Conservation (phyloP, 176 grass and related monocot genomes). For the Calamus simplicifolius region DNA sequence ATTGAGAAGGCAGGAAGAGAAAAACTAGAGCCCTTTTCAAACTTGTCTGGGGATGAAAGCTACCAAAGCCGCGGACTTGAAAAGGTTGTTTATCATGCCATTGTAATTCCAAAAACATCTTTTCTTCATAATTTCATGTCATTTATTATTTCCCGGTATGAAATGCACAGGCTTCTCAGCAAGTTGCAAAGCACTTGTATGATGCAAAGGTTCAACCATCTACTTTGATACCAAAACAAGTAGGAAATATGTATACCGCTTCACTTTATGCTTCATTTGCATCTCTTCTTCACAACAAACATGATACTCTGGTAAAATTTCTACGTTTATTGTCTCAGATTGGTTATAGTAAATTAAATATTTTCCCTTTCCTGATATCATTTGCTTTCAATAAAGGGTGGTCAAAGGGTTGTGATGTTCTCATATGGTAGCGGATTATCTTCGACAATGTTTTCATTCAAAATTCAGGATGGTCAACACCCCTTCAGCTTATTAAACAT, state of each 20-base stretch:
- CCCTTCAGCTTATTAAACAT: no score
- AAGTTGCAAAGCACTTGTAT: constrained; percentile 81
- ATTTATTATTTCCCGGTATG: not conserved
- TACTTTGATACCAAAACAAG: constrained; percentile 67
- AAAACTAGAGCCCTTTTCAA: constrained; percentile 60
- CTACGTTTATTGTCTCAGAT: constrained; percentile 10
- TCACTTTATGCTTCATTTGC: constrained; percentile 71
- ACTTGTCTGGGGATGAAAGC: constrained; percentile 42
- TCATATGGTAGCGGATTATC: no score
- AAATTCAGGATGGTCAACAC: no score
- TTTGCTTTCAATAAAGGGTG: constrained; percentile 20
- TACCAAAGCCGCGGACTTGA: constrained; percentile 60
- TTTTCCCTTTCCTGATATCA: constrained; percentile 10
- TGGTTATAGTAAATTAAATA: not conserved
- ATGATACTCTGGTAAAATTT: constrained; percentile 51
- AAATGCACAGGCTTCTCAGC: constrained; percentile 71
- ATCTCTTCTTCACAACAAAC: constrained; percentile 51
- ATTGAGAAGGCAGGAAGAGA: constrained; percentile 58
- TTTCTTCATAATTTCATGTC: constrained; percentile 17
- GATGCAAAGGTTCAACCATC: constrained; percentile 68
- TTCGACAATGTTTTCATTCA: no score
- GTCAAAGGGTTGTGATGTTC: no score
- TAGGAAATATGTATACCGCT: constrained; percentile 76
- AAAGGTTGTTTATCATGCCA: constrained; percentile 33
- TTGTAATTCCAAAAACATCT: not conserved